Percentiles rank a stretch among this genome's conserved stretches.
phyloP scores from a whole-genome alignment of 345 rosid species.

The Salix brachista region DNA sequence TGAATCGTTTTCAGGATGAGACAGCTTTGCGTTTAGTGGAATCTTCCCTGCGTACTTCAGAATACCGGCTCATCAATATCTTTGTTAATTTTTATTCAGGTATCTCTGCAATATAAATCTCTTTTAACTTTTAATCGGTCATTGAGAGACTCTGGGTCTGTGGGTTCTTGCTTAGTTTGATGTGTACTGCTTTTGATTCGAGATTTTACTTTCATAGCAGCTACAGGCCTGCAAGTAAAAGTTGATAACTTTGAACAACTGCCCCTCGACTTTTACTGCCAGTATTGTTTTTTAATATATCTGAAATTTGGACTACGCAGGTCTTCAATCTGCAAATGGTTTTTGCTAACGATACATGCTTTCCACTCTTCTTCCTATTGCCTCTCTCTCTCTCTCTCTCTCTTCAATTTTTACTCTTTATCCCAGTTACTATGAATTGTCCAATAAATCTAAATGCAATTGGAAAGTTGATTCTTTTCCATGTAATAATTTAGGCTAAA shows the following conservation, averaged over 20 bases:
- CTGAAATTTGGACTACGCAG: too few relatives aligned
- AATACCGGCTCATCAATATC: conserved; percentile 73
- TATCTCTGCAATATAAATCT: conserved; percentile 18
- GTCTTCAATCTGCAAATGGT: too few relatives aligned
- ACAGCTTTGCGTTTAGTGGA: conserved; percentile 69
- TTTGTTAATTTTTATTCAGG: conserved; percentile 79
- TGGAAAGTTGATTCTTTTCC: too few relatives aligned
- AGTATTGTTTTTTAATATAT: too few relatives aligned
- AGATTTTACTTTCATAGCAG: conserved; percentile 4
- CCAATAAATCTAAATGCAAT: too few relatives aligned
- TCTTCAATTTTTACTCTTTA: too few relatives aligned
- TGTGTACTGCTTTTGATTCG: background rate
- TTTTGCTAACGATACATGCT: too few relatives aligned
- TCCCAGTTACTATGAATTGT: too few relatives aligned
- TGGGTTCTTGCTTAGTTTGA: conserved; percentile 2
- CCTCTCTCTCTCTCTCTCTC: too few relatives aligned
- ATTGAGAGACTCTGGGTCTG: background rate
- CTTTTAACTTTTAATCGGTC: background rate
- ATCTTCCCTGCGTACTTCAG: conserved; percentile 56
- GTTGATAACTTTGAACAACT: background rate
- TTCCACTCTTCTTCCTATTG: too few relatives aligned
- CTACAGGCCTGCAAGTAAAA: background rate
- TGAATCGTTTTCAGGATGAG: conserved; percentile 52
- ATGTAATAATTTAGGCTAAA: too few relatives aligned
- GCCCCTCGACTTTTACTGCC: too few relatives aligned